Conservation (phyloP, 1,139 yeast genomes). For the Pneumocystis sp. region DNA sequence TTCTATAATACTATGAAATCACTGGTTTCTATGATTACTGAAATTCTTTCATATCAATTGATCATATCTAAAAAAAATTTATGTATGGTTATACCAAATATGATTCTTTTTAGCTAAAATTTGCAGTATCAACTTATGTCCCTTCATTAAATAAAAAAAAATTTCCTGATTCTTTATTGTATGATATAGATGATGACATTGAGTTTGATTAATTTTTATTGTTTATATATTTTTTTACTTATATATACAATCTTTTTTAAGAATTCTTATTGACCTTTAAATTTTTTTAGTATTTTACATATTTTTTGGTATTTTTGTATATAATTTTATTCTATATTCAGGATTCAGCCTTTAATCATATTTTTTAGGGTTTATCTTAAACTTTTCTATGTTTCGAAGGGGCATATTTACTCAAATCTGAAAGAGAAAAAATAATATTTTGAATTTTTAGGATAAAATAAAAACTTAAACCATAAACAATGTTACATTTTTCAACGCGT, state of each 20-base stretch:
- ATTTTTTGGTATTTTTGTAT: background rate
- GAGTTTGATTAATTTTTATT: background rate
- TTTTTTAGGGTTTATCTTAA: background rate
- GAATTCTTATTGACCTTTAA: background rate
- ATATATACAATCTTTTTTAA: background rate
- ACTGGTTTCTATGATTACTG: background rate
- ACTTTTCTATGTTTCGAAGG: no score
- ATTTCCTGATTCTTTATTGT: background rate
- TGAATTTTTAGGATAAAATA: background rate
- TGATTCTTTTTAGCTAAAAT: background rate
- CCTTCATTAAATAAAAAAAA: background rate
- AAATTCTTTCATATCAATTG: background rate
- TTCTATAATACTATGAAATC: background rate
- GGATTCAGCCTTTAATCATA: no score
- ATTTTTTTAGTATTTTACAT: background rate
- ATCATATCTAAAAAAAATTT: background rate
- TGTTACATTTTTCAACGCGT: background rate
- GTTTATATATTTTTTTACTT: background rate
- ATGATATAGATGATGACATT: background rate
- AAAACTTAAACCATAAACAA: background rate
- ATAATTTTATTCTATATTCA: no score
- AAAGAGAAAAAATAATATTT: no score
- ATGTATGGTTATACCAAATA: background rate
- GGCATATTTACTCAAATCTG: no score
- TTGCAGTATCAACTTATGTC: background rate